Evolutionary conservation across 208 protist species (phyloP).

Genomic region (Zelonia costaricensis): DNA sequence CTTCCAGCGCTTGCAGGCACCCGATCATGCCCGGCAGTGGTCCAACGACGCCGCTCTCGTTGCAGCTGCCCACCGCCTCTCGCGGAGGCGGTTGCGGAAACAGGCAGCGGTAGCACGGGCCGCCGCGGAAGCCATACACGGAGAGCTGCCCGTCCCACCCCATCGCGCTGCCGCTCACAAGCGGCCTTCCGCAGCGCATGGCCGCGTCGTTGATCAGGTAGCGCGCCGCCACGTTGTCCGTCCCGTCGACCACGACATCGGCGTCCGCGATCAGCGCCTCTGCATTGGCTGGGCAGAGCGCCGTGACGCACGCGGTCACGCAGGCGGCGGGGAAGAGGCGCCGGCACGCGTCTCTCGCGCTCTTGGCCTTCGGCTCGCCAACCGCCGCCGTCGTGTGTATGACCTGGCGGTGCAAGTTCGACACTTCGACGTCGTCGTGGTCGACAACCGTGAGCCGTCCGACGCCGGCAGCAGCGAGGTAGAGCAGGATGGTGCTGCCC

Average conservation of each 20-base stretch:
- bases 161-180: constrained; percentile 95
- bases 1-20: constrained; percentile 93
- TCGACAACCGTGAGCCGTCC: constrained; percentile 91
- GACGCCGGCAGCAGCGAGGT: constrained; percentile 93
- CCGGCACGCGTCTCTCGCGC: constrained; percentile 64
- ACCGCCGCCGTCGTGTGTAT: constrained; percentile 76
- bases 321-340: constrained; percentile 58
- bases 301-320: constrained; percentile 37
- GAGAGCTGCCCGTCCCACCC: constrained; percentile 95
- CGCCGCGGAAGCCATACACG: constrained; percentile 76
- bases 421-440: constrained; percentile 92
- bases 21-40: constrained; percentile 95
- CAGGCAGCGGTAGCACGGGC: constrained; percentile 94
- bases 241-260: constrained; percentile 93
- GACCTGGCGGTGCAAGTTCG: constrained; percentile 96
- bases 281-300: constrained; percentile 72
- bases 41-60: constrained; percentile 92
- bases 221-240: constrained; percentile 93
- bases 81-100: constrained; percentile 88
- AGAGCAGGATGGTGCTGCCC: constrained; percentile 92
- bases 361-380: constrained; percentile 83
- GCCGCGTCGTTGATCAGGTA: constrained; percentile 96
- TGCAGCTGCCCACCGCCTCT: constrained; percentile 88
- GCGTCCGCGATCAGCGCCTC: constrained; percentile 58
- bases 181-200: constrained; percentile 70